A percentile compares a stretch with the other conserved stretches of the same genome.
These are phyloP conservation scores for Daldinia loculata DNA, from an alignment of 495 filamentous ascomycete genomes.

Conservation along the genomic window DNA sequence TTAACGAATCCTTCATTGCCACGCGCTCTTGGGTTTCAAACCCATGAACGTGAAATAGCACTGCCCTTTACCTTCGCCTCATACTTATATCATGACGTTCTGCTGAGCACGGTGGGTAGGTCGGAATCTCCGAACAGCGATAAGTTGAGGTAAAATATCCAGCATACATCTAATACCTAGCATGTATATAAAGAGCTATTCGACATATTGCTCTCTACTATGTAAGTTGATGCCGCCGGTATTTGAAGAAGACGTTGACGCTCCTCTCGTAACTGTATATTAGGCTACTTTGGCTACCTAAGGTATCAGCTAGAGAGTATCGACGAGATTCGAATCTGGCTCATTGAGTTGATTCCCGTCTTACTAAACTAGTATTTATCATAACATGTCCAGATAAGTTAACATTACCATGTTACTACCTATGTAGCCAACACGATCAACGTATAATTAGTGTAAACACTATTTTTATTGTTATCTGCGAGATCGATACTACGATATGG, in stretches of 20 bases:
- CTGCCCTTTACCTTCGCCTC: neutral
- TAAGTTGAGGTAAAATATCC: neutral
- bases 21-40: constrained; percentile 3
- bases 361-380: neutral
- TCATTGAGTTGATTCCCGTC: neutral
- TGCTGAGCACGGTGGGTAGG: neutral
- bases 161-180: neutral
- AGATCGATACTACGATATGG: constrained; percentile 36
- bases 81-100: neutral
- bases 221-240: neutral
- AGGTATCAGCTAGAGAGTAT: neutral
- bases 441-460: constrained; percentile 20
- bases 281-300: neutral
- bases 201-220: neutral
- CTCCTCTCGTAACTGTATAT: neutral
- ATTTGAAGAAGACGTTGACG: neutral
- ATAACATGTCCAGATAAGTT: neutral
- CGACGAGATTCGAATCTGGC: neutral
- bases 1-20: neutral
- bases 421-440: neutral
- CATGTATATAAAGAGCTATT: neutral
- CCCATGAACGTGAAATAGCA: neutral
- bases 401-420: neutral
- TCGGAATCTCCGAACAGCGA: neutral
- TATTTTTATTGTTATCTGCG: constrained; percentile 32